Conservation (phyloP, 2,329 filamentous ascomycete genomes). For the Aspergillus ruber region DNA sequence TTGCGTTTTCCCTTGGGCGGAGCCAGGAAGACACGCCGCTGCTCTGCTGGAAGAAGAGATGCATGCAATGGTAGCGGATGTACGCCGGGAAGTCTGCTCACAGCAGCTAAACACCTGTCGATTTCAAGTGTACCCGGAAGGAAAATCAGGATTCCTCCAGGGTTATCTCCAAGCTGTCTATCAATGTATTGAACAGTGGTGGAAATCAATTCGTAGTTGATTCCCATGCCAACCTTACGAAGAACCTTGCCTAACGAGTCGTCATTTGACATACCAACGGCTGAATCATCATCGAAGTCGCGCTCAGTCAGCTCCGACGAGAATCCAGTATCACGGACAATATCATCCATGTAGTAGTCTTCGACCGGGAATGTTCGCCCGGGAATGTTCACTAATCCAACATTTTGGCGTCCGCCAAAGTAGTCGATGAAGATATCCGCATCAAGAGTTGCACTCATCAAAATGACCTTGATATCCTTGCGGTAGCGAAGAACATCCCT, state of each 20-base stretch:
- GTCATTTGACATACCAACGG: slow-evolving; percentile 39
- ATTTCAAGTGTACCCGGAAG: slow-evolving; percentile 90
- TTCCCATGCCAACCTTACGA: slow-evolving; percentile 67
- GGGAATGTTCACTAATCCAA: slow-evolving; percentile 78
- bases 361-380: slow-evolving; percentile 85
- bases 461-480: slow-evolving; percentile 76
- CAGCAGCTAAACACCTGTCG: slow-evolving; percentile 64
- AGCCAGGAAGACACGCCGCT: slow-evolving; percentile 74
- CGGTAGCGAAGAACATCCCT: slow-evolving; percentile 70
- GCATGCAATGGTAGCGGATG: slow-evolving; percentile 86
- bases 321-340: slow-evolving; percentile 73
- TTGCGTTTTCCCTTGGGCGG: slow-evolving; percentile 78
- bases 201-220: slow-evolving; percentile 84
- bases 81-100: slow-evolving; percentile 60
- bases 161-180: slow-evolving; percentile 61
- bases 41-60: slow-evolving; percentile 80
- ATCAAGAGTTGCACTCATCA: slow-evolving; percentile 96
- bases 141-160: slow-evolving; percentile 92
- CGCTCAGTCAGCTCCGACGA: slow-evolving; percentile 33
- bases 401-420: slow-evolving; percentile 64
- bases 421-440: slow-evolving; percentile 78
- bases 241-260: slow-evolving; percentile 61
- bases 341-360: slow-evolving; percentile 84
- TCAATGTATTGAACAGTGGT: slow-evolving; percentile 79
- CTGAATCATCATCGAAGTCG: slow-evolving; percentile 28